Percentiles rank a stretch among this genome's conserved stretches.
These are phyloP conservation scores for Gloeopeniophorella convolvens DNA, from an alignment of 768 basidiomycete genomes.

Conservation along the genomic window DNA sequence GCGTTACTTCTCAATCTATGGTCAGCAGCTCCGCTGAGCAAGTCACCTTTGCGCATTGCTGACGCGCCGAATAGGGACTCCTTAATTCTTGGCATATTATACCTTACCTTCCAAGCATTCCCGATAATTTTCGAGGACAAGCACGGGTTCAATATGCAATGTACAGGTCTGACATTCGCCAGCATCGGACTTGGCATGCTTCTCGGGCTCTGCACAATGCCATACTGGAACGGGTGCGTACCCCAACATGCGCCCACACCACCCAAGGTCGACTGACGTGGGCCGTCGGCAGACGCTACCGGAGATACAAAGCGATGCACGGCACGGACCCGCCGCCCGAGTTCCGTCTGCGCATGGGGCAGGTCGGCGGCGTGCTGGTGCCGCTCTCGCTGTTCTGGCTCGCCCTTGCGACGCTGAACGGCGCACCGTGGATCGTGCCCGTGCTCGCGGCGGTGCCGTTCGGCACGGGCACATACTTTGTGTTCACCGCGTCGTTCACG, in stretches of 20 bases:
- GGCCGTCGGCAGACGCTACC: constrained; percentile 30
- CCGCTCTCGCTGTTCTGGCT: constrained; percentile 54
- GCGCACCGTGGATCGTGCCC: constrained; percentile 43
- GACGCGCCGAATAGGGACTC: constrained; percentile 29
- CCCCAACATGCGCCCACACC: background rate
- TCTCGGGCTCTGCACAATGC: constrained; percentile 32
- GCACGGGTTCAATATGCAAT: constrained; percentile 50
- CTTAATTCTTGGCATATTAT: constrained; percentile 38
- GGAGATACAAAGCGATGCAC: constrained; percentile 32
- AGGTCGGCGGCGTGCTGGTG: constrained; percentile 59
- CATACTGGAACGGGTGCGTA: constrained; percentile 39
- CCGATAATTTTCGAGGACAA: constrained; percentile 42
- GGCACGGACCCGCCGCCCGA: constrained; percentile 56
- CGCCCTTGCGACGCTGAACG: constrained; percentile 45
- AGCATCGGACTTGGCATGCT: constrained; percentile 47
- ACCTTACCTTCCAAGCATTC: constrained; percentile 51
- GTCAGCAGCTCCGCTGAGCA: constrained; percentile 32
- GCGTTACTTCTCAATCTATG: constrained; percentile 64
- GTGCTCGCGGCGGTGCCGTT: constrained; percentile 41
- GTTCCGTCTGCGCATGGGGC: constrained; percentile 55
- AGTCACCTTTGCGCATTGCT: background rate
- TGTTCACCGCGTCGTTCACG: constrained; percentile 65
- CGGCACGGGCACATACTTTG: constrained; percentile 52
- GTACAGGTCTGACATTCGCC: constrained; percentile 42
- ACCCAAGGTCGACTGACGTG: background rate